phyloP scores from a whole-genome alignment of 129 eudicot species.

The Deinandra increscens region DNA sequence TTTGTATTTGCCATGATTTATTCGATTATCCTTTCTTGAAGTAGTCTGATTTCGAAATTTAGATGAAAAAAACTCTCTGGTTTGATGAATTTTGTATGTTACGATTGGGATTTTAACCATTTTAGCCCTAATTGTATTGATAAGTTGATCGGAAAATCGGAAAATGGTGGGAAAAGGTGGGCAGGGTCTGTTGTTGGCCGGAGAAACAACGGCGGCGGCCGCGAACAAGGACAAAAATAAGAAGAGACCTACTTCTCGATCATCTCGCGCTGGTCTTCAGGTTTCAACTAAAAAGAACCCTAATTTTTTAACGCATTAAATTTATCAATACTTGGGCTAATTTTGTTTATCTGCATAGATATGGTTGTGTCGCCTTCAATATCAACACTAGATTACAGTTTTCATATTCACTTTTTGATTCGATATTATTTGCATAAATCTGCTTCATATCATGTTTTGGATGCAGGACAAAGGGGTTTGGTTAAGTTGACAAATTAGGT shows the following conservation, averaged over 20 bases:
- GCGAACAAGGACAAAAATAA: constrained; percentile 53
- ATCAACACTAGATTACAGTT: too few relatives aligned
- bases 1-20: background rate
- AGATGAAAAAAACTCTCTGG: background rate
- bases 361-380: background rate
- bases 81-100: background rate
- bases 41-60: background rate
- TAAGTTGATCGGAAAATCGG: background rate
- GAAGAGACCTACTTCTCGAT: constrained; percentile 50
- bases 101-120: background rate
- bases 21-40: background rate
- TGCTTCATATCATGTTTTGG: background rate
- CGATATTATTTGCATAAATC: too few relatives aligned
- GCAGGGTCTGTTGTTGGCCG: constrained; percentile 59
- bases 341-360: background rate
- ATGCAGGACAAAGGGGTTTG: background rate
- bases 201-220: constrained; percentile 39
- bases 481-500: background rate
- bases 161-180: constrained; percentile 67
- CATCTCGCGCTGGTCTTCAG: constrained; percentile 66
- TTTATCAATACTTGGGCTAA: background rate
- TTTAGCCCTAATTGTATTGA: too few relatives aligned
- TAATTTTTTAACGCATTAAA: background rate
- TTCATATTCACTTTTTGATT: too few relatives aligned
- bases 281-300: background rate